Conservation (phyloP, 257 asterid genomes). For the Solanum okadae region DNA sequence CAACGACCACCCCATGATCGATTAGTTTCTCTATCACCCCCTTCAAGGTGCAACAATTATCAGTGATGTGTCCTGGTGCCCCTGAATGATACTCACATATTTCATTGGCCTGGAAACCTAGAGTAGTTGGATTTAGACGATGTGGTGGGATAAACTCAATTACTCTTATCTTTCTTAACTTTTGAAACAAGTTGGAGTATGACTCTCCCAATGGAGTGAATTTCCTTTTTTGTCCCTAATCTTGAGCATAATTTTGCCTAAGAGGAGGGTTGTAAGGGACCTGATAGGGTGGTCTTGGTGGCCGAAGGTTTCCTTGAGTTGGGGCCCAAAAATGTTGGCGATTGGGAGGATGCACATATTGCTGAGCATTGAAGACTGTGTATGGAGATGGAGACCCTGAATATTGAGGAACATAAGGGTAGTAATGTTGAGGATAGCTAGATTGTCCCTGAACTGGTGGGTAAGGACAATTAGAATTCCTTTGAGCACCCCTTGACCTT, state of each 20-base stretch:
- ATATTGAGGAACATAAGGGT: background rate
- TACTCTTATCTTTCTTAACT: rapidly evolving
- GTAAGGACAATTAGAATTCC: background rate
- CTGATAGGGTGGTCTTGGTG: background rate
- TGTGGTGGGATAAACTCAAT: background rate
- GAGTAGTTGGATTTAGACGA: background rate
- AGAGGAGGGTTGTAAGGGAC: background rate
- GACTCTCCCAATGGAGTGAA: background rate
- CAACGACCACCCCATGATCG: background rate
- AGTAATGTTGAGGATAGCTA: background rate
- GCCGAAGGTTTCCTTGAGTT: background rate
- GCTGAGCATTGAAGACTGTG: background rate
- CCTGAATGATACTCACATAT: background rate
- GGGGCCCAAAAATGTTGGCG: rapidly evolving
- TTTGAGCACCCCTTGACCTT: background rate
- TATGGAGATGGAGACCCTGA: background rate
- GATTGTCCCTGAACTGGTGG: background rate
- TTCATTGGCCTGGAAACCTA: background rate
- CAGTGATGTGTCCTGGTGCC: background rate
- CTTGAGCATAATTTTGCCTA: no score
- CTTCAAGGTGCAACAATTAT: background rate
- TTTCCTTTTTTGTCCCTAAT: background rate
- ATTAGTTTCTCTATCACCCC: background rate
- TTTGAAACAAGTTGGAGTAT: background rate
- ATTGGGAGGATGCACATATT: background rate